Conservation (phyloP, 139 green algal genomes). For the Picochlorum sp. region DNA sequence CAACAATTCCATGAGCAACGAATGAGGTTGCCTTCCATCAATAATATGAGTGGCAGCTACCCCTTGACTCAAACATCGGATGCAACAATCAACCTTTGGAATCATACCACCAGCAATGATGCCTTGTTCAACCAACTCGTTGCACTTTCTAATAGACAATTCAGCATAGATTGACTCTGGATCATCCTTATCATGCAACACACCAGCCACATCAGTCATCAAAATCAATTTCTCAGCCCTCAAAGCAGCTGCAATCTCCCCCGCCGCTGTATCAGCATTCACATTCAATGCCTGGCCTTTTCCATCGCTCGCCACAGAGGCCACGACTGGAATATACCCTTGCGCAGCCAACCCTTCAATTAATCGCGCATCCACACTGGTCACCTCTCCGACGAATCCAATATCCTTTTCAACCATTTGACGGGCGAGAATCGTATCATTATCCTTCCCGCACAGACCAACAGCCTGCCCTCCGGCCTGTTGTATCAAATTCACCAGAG, state of each 20-base stretch:
- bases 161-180: conserved; percentile 56
- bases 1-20: conserved; percentile 94
- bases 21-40: conserved; percentile 87
- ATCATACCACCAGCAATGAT: conserved; percentile 92
- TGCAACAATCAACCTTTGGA: conserved; percentile 85
- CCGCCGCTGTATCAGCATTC: conserved; percentile 96
- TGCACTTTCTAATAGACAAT: conserved; percentile 62
- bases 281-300: conserved; percentile 92
- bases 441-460: conserved; percentile 95
- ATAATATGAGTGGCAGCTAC: conserved; percentile 96
- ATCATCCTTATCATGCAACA: conserved; percentile 87
- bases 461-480: conserved; percentile 81
- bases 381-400: conserved; percentile 93
- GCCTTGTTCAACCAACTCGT: conserved; percentile 76
- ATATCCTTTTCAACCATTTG: conserved; percentile 88
- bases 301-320: conserved; percentile 82
- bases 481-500: conserved; percentile 92
- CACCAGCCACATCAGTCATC: conserved; percentile 95
- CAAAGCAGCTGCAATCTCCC: conserved; percentile 88
- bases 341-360: conserved; percentile 49
- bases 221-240: conserved; percentile 97
- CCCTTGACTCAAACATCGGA: conserved; percentile 86
- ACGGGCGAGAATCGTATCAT: conserved; percentile 70
- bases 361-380: conserved; percentile 53
- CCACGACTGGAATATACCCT: conserved; percentile 90